These are phyloP conservation scores for Tetrapyrgos nigripes DNA, from an alignment of 1,284 basidiomycete species.

Conservation along the genomic window DNA sequence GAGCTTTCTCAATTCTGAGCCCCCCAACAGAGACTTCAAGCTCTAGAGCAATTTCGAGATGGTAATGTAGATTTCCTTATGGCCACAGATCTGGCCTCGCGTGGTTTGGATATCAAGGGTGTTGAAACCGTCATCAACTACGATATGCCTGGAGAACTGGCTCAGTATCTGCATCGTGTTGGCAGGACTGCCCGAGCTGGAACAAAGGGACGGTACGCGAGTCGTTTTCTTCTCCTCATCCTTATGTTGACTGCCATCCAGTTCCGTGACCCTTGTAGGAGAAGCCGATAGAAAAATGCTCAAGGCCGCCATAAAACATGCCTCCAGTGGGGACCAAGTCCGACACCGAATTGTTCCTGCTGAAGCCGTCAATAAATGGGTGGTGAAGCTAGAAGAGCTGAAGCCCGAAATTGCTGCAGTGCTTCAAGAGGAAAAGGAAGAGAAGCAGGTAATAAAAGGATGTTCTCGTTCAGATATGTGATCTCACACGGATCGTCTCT, in stretches of 20 bases:
- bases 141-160: slow-evolving; percentile 94
- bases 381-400: slow-evolving; percentile 72
- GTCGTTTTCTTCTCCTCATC: slow-evolving; percentile 5
- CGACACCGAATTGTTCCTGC: slow-evolving; percentile 89
- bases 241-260: slow-evolving; percentile 32
- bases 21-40: slow-evolving; percentile 73
- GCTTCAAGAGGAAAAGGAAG: slow-evolving; percentile 93
- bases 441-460: slow-evolving; percentile 73
- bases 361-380: slow-evolving; percentile 81
- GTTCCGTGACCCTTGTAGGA: slow-evolving; percentile 95
- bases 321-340: slow-evolving; percentile 80
- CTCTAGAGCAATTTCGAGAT: slow-evolving; percentile 88
- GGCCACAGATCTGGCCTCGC: slow-evolving; percentile 95
- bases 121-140: slow-evolving; percentile 99
- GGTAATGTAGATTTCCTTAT: slow-evolving; percentile 89
- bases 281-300: slow-evolving; percentile 97
- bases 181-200: slow-evolving; percentile 97
- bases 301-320: slow-evolving; percentile 94
- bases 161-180: slow-evolving; percentile 96
- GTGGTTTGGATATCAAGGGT: slow-evolving; percentile 96
- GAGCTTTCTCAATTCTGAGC: slow-evolving; percentile 6
- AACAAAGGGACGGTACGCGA: slow-evolving; percentile 81
- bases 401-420: slow-evolving; percentile 86
- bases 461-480: slow-evolving; percentile 9
- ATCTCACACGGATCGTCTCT: slow-evolving; percentile 9